Evolutionary conservation across 805 yeast genomes (phyloP).

Genomic region (Myxozyma udenii): DNA sequence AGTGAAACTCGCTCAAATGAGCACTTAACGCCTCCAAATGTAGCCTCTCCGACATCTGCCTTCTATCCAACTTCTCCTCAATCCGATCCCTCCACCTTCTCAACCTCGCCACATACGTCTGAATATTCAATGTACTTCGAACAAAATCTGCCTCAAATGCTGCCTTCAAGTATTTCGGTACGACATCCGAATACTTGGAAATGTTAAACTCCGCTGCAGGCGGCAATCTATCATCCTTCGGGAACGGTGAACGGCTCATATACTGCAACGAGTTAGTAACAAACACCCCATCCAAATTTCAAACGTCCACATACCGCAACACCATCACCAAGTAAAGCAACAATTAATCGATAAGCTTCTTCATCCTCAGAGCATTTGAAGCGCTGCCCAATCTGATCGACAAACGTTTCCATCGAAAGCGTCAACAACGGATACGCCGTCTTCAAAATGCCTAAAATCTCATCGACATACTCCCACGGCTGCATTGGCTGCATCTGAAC

Average conservation of each 20-base stretch:
- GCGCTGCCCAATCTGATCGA: constrained; percentile 90
- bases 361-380: constrained; percentile 94
- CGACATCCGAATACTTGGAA: constrained; percentile 83
- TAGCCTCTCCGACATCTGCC: constrained; percentile 60
- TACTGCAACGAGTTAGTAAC: constrained; percentile 38
- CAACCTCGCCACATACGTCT: constrained; percentile 75
- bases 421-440: constrained; percentile 96
- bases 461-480: constrained; percentile 92
- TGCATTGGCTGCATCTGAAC: constrained; percentile 40
- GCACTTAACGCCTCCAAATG: constrained; percentile 90
- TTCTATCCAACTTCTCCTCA: constrained; percentile 85
- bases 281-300: background rate
- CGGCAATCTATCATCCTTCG: constrained; percentile 83
- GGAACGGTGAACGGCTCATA: constrained; percentile 78
- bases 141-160: constrained; percentile 92
- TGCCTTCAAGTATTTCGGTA: constrained; percentile 82
- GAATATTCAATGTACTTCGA: constrained; percentile 79
- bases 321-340: constrained; percentile 90
- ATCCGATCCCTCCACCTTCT: constrained; percentile 90
- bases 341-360: constrained; percentile 89
- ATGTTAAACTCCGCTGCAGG: constrained; percentile 87
- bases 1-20: constrained; percentile 94
- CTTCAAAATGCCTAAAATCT: constrained; percentile 88
- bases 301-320: constrained; percentile 48
- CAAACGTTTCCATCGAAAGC: constrained; percentile 86